These are phyloP conservation scores for Prunus padus DNA, from an alignment of 306 rosid genomes.

Conservation along the genomic window DNA sequence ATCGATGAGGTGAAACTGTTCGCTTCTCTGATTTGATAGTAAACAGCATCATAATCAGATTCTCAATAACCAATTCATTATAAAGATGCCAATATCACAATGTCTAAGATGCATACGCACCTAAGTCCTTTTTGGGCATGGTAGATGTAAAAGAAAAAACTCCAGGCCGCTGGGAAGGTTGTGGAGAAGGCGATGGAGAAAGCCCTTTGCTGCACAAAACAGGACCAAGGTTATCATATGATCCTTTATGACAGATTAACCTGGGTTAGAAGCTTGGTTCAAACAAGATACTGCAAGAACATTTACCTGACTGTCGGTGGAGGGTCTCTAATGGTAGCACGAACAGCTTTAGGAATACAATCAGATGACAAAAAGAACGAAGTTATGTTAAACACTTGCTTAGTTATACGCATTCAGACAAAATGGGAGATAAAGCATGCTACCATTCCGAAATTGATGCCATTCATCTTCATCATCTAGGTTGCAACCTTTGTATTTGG, in stretches of 20 bases:
- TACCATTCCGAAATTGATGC: constrained; percentile 86
- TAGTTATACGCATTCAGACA: constrained; percentile 7
- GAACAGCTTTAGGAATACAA: constrained; percentile 57
- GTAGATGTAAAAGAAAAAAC: constrained; percentile 73
- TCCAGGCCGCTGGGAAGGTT: constrained; percentile 50
- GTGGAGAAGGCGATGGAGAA: constrained; percentile 67
- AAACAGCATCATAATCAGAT: constrained; percentile 26
- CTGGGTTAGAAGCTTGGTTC: constrained; percentile 13
- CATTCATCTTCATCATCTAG: constrained; percentile 86
- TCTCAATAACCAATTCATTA: constrained; percentile 4
- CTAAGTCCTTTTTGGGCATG: constrained; percentile 70
- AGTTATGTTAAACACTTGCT: constrained; percentile 22
- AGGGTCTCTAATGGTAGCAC: constrained; percentile 86
- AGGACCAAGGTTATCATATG: constrained; percentile 16
- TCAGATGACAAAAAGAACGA: constrained; percentile 22
- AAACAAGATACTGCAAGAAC: constrained; percentile 10
- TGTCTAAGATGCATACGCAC: constrained; percentile 32
- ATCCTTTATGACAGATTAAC: neutral
- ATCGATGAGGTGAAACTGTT: constrained; percentile 83
- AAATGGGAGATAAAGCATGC: constrained; percentile 14
- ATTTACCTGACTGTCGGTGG: constrained; percentile 59
- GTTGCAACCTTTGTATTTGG: constrained; percentile 71
- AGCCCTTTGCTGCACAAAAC: constrained; percentile 63
- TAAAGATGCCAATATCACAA: neutral
- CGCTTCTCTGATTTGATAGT: constrained; percentile 60